phyloP scores from a whole-genome alignment of 2,329 filamentous ascomycete genomes.

The Colletotrichum tabaci region DNA sequence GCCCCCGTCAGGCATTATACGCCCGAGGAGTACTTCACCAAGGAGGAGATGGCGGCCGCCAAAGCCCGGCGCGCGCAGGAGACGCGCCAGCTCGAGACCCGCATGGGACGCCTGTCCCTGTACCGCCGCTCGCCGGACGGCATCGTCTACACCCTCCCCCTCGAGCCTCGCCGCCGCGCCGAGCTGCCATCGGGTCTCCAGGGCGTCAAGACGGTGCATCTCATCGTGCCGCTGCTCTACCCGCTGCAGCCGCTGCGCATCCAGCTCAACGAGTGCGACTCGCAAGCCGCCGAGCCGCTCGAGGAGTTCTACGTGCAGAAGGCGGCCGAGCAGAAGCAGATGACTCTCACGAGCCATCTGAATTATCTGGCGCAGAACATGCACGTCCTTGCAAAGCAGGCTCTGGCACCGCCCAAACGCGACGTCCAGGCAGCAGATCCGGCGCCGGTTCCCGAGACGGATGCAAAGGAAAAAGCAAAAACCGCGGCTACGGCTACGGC shows the following conservation, averaged over 20 bases:
- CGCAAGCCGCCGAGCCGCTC: conserved; percentile 72
- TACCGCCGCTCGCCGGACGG: conserved; percentile 81
- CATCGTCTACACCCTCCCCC: conserved; percentile 77
- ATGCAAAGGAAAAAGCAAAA: conserved; percentile 46
- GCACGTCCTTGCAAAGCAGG: conserved; percentile 74
- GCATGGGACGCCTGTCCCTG: conserved; percentile 76
- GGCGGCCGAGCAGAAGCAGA: conserved; percentile 68
- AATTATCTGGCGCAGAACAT: conserved; percentile 83
- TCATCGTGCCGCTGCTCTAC: conserved; percentile 81
- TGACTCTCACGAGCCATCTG: conserved; percentile 80
- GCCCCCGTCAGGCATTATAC: conserved; percentile 51
- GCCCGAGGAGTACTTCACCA: conserved; percentile 66
- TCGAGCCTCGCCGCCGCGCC: conserved; percentile 74
- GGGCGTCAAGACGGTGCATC: conserved; percentile 73
- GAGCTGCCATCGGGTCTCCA: conserved; percentile 75
- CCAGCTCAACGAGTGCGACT: conserved; percentile 75
- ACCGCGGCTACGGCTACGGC: conserved; percentile 43
- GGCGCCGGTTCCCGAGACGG: conserved; percentile 31
- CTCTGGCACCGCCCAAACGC: conserved; percentile 46
- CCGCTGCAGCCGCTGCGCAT: conserved; percentile 78
- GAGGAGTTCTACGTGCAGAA: conserved; percentile 76
- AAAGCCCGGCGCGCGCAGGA: conserved; percentile 76
- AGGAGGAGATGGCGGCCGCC: conserved; percentile 74
- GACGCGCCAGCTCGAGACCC: conserved; percentile 80
- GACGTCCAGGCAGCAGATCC: conserved; percentile 43